Conservation (phyloP, 2,329 filamentous ascomycete species). For the Cordyceps farinosa region DNA sequence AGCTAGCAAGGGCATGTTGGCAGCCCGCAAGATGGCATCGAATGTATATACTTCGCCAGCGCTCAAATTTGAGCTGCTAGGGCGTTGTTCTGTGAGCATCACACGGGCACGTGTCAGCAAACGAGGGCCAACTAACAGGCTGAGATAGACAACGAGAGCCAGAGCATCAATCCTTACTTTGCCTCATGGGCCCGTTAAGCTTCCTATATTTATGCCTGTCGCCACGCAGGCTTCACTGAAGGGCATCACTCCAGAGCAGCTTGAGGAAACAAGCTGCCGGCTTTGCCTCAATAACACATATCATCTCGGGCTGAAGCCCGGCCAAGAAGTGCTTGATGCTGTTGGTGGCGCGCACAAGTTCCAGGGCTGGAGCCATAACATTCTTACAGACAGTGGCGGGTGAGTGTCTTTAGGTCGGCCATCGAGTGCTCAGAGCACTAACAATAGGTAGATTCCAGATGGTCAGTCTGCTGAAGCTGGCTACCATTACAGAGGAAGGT, state of each 20-base stretch:
- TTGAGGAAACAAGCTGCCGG: slow-evolving; percentile 83
- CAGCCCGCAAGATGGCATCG: slow-evolving; percentile 44
- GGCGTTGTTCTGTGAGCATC: slow-evolving; percentile 70
- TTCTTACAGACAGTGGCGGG: slow-evolving; percentile 79
- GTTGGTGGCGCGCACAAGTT: slow-evolving; percentile 91
- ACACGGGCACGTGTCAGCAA: neutral
- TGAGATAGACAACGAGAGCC: slow-evolving; percentile 78
- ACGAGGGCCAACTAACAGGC: slow-evolving; percentile 6
- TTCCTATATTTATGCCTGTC: slow-evolving; percentile 98
- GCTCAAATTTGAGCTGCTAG: slow-evolving; percentile 73
- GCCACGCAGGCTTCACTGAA: slow-evolving; percentile 96
- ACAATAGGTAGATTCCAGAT: slow-evolving; percentile 81
- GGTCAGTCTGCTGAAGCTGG: slow-evolving; percentile 92
- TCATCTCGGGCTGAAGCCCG: slow-evolving; percentile 90
- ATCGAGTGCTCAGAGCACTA: slow-evolving; percentile 18
- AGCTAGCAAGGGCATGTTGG: slow-evolving; percentile 26
- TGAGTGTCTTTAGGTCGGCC: slow-evolving; percentile 33
- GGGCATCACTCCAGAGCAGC: slow-evolving; percentile 85
- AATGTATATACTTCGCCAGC: slow-evolving; percentile 58
- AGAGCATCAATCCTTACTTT: slow-evolving; percentile 83
- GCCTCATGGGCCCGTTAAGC: slow-evolving; percentile 84
- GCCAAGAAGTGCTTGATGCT: slow-evolving; percentile 80
- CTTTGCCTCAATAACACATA: slow-evolving; percentile 98
- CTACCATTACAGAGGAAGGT: slow-evolving; percentile 90
- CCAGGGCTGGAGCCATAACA: slow-evolving; percentile 93